Conservation (phyloP, 768 basidiomycete genomes). For the Podaxis rugospora region DNA sequence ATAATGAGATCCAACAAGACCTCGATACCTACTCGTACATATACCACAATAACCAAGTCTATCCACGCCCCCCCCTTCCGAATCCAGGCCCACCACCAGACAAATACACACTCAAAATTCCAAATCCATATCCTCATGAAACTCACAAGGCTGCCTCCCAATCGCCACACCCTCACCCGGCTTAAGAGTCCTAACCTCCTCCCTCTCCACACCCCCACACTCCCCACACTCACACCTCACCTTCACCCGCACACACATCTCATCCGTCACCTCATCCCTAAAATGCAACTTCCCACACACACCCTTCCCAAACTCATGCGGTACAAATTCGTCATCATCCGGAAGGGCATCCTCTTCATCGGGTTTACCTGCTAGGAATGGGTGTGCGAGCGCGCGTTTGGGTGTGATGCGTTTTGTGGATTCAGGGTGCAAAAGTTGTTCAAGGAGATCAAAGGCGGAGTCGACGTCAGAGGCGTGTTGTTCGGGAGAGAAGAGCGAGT, state of each 20-base stretch:
- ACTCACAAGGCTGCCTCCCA: conserved; percentile 59
- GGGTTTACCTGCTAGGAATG: conserved; percentile 55
- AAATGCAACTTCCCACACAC: conserved; percentile 62
- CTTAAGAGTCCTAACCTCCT: conserved; percentile 27
- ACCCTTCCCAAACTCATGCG: conserved; percentile 66
- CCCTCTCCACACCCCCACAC: conserved; percentile 20
- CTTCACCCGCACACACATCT: conserved; percentile 44
- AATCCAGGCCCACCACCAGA: not conserved
- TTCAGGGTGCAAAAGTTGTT: conserved; percentile 70
- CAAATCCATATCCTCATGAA: conserved; percentile 36
- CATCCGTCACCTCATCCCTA: conserved; percentile 51
- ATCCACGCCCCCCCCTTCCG: not conserved
- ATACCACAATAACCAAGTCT: not conserved
- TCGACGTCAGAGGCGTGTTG: conserved; percentile 55
- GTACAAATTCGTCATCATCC: conserved; percentile 64
- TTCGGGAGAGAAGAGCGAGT: conserved; percentile 14
- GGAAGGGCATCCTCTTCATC: conserved; percentile 22
- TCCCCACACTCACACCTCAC: conserved; percentile 23
- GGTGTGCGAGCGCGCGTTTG: conserved; percentile 68
- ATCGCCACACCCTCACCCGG: conserved; percentile 55
- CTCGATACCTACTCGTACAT: not conserved
- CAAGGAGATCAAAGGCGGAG: conserved; percentile 71
- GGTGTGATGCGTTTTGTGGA: conserved; percentile 77
- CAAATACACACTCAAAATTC: conserved; percentile 7
- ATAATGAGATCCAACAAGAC: not conserved